Base-by-base conservation (phyloP, 176 grass and related monocot genomes). In the Cenchrus purpureus region DNA sequence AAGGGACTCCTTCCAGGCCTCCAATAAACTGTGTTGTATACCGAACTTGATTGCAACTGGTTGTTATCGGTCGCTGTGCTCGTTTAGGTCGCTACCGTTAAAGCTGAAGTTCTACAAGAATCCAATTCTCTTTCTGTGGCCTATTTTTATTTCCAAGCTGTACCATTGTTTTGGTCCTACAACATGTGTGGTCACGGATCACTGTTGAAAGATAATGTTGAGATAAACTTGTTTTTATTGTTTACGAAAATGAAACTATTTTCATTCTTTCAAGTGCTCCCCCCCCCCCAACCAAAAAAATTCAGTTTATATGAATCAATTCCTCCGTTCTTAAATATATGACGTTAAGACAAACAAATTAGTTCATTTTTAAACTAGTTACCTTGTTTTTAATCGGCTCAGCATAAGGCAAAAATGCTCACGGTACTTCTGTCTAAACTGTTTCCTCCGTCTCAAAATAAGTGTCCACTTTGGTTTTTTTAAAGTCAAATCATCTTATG, bases 71-170 rank as follows among this genome's bases (percentile, higher is more conserved):
- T 81, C 20, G 7, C 32, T 43, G 19, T 69, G 20, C 54, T 55
- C 37, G 16, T 3, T 25, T 17, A 74, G 52, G 72, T 74, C n/a
- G 1, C 22, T 50, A 15, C 25, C 48, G 28, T 12, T 43, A 68
- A 76, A 34, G 16, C 31, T 40, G 73, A 76, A 40, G 51, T 75
- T 75, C 54, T 56, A 40, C 28, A 74, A 55, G 28, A 55, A 74
- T 14, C 72, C 50, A 57, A 37, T 75, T 75, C 73, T 40, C 3
- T 74, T 74, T 11, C 15, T 32, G 12, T 13, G 28, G 13, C 40
- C 4, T 55, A 19, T 17, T 74, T 49, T 56, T 42, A 14, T 74
- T 56, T 37, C 10, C 72, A 29, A 12, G 52, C 10, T 56, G 15
- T 56, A 19, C 10, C 31, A 31, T 68, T 42, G 20, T 42, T 19